Evolutionary conservation across 495 filamentous ascomycete genomes (phyloP), one percentile per base, ranked within the genome.

Genomic region (Annulohypoxylon bovei): DNA sequence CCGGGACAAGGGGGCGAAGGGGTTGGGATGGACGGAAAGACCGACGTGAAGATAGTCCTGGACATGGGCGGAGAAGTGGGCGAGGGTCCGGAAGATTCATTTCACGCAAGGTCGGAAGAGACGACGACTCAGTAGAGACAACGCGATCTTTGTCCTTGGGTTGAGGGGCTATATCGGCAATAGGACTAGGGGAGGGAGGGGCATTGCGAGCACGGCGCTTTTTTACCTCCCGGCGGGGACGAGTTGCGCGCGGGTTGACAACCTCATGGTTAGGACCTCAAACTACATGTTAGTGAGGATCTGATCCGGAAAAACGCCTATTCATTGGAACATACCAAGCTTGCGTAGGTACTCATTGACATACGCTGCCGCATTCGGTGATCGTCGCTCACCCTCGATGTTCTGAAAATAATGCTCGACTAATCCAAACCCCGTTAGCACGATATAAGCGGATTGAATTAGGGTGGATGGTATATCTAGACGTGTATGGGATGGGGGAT

Each of bases 401-500:
- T 83, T 84, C 66, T 81, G 79, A 62, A 79, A 83, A 52, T 76
- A 83, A 57, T 84, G 82, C 70, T 84, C 82, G 39, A 80, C 82
- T 84, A 39, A 46, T 11, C 33, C 28, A 22, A 35, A 4, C 20
- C 53, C 3, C 18, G 60, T 79, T 42, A 79, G 69, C 11, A 30
- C 14, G 8, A 12, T 32, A 1, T n/a, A 2, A 25, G 46, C 4
- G 44, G 22, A 25, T 46, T 23, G 18, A 46, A 8, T 46, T 46
- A 16, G 0, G 3, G 39, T n/a, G 6, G n/a, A 46, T 20, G 1
- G n/a, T 1, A 6, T 28, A 2, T 27, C 23, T 11, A 14, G 11
- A 20, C 3, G n/a, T 32, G 7, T 16, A 33, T 32, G 28, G 27
- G n/a, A 32, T 22, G 12, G 25, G 32, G 16, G 35, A 12, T 5